phyloP scores from a whole-genome alignment of 108 stramenopile genomes.

The Mediolabrus comicus region DNA sequence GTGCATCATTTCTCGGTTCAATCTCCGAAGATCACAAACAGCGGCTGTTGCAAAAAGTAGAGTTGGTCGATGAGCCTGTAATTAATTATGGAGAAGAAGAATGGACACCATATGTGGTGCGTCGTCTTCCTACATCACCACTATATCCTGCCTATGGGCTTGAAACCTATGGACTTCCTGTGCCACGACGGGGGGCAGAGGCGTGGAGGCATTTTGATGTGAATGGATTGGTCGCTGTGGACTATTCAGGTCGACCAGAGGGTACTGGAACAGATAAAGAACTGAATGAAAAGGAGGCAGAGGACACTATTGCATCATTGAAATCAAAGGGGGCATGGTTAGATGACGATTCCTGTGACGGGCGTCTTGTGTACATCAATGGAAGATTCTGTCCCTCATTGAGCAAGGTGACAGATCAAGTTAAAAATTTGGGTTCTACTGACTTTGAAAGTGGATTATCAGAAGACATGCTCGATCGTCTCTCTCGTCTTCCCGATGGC shows the following conservation, averaged over 20 bases:
- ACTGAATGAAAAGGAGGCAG: slow-evolving; percentile 15
- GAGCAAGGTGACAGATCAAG: slow-evolving; percentile 61
- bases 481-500: slow-evolving; percentile 83
- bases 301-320: slow-evolving; percentile 22
- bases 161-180: slow-evolving; percentile 80
- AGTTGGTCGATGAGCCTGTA: slow-evolving; percentile 38
- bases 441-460: slow-evolving; percentile 46
- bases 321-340: slow-evolving; percentile 68
- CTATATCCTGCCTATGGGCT: slow-evolving; percentile 81
- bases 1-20: slow-evolving; percentile 29
- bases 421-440: slow-evolving; percentile 50
- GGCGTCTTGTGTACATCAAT: slow-evolving; percentile 86
- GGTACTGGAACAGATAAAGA: slow-evolving; percentile 49
- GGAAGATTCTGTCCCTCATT: slow-evolving; percentile 72
- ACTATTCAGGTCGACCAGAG: slow-evolving; percentile 59
- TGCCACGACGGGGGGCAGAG: slow-evolving; percentile 77
- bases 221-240: slow-evolving; percentile 60
- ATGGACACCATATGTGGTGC: slow-evolving; percentile 77
- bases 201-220: slow-evolving; percentile 90
- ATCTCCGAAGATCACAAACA: slow-evolving; percentile 22
- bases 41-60: slow-evolving; percentile 15
- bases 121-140: slow-evolving; percentile 76
- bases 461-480: slow-evolving; percentile 27
- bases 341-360: slow-evolving; percentile 68
- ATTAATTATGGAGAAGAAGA: slow-evolving; percentile 53